These are phyloP conservation scores for Entelexis paramagnoliae DNA, from an alignment of 1,139 yeast species.

Conservation along the genomic window DNA sequence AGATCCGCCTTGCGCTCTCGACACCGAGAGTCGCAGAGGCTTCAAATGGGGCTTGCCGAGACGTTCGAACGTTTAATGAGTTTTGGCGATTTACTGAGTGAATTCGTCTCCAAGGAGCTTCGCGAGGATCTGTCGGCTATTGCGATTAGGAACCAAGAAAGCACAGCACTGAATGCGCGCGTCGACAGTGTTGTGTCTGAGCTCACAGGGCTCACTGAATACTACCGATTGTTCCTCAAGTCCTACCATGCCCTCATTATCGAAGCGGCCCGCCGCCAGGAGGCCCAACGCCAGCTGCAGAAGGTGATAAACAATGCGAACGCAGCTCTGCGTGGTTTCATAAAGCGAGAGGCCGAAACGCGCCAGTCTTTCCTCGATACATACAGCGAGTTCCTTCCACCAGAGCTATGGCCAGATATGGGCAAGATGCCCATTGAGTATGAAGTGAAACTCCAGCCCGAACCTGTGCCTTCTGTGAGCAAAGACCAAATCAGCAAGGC, in stretches of 20 bases:
- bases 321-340: conserved; percentile 32
- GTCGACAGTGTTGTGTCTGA: conserved; percentile 26
- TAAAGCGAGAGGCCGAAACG: conserved; percentile 34
- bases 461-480: conserved; percentile 22
- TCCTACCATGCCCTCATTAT: conserved; percentile 43
- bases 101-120: conserved; percentile 13
- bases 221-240: conserved; percentile 40
- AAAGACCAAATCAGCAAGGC: conserved; percentile 7
- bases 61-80: conserved; percentile 12
- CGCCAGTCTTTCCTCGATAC: conserved; percentile 37
- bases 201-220: conserved; percentile 35
- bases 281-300: conserved; percentile 36
- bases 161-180: conserved; percentile 21
- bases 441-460: conserved; percentile 21
- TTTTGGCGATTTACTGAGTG: conserved; percentile 12
- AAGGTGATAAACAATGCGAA: conserved; percentile 36
- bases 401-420: conserved; percentile 41
- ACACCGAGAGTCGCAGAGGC: conserved; percentile 15
- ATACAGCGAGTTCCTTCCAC: conserved; percentile 47
- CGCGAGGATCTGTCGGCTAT: conserved; percentile 25
- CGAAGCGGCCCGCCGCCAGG: conserved; percentile 43
- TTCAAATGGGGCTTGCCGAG: conserved; percentile 16
- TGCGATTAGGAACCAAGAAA: conserved; percentile 28
- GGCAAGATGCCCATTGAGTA: conserved; percentile 23
- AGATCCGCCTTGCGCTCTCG: conserved; percentile 5